These are phyloP conservation scores for Apostasia shenzhenica DNA, from an alignment of 106 monocot species.

Conservation along the genomic window DNA sequence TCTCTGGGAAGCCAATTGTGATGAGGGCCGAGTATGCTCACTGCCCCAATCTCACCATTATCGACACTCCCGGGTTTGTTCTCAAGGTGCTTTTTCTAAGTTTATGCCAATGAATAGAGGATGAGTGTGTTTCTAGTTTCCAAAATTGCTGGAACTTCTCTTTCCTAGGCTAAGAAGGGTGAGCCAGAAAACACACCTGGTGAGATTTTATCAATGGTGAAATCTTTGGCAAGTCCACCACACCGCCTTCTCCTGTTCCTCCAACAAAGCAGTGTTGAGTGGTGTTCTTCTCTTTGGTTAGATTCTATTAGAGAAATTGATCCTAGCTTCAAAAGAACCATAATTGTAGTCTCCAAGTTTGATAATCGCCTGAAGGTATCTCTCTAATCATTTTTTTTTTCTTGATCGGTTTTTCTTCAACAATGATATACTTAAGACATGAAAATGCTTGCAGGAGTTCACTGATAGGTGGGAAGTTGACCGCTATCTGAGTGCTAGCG, in stretches of 20 bases:
- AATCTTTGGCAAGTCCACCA: conserved; percentile 80
- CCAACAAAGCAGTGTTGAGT: conserved; percentile 98
- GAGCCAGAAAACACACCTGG: conserved; percentile 80
- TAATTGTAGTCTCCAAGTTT: conserved; percentile 87
- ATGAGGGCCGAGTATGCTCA: conserved; percentile 98
- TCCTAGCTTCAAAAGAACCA: conserved; percentile 83
- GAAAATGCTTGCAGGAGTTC: conserved; percentile 61
- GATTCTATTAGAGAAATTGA: conserved; percentile 92
- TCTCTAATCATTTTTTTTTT: background rate
- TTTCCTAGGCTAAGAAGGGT: conserved; percentile 87
- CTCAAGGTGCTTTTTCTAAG: conserved; percentile 54
- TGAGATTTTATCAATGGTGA: conserved; percentile 94
- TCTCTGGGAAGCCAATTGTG: conserved; percentile 85
- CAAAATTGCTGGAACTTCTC: background rate
- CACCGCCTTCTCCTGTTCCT: conserved; percentile 92
- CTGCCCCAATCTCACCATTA: conserved; percentile 96
- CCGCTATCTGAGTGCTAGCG: conserved; percentile 82
- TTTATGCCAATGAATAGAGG: background rate
- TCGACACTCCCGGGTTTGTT: conserved; percentile 98
- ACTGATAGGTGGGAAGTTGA: conserved; percentile 96
- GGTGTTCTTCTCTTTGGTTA: conserved; percentile 96
- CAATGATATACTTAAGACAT: background rate
- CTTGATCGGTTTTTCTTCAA: background rate
- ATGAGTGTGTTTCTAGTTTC: background rate
- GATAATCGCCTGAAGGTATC: conserved; percentile 91